phyloP scores from a whole-genome alignment of 2,329 filamentous ascomycete genomes.

The Onygenales sp. region DNA sequence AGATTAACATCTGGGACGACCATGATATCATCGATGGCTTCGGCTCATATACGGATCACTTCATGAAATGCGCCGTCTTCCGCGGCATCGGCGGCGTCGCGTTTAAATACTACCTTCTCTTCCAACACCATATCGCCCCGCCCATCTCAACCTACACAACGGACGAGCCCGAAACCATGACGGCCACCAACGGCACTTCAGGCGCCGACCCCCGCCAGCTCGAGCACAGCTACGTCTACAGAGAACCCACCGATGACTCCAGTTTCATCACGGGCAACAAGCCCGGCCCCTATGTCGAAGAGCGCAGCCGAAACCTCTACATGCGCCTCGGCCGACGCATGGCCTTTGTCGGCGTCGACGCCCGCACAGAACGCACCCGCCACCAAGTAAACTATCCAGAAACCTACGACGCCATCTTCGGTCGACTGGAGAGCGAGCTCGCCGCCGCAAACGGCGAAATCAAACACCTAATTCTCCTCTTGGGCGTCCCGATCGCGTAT shows the following conservation, averaged over 20 bases:
- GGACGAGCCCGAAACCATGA: slow-evolving; percentile 51
- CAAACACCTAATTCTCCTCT: slow-evolving; percentile 53
- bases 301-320: slow-evolving; percentile 51
- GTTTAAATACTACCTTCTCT: slow-evolving; percentile 55
- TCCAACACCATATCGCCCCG: slow-evolving; percentile 71
- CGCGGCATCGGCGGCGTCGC: slow-evolving; percentile 52
- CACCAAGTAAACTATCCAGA: slow-evolving; percentile 83
- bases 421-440: slow-evolving; percentile 45
- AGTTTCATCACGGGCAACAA: slow-evolving; percentile 71
- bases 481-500: slow-evolving; percentile 63
- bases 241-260: slow-evolving; percentile 49
- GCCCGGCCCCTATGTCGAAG: slow-evolving; percentile 59
- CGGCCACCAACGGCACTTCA: slow-evolving; percentile 39
- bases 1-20: slow-evolving; percentile 59
- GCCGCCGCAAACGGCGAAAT: slow-evolving; percentile 43
- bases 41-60: slow-evolving; percentile 56
- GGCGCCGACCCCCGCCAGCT: slow-evolving; percentile 60
- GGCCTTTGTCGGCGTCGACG: slow-evolving; percentile 51
- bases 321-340: slow-evolving; percentile 57
- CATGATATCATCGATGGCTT: slow-evolving; percentile 60
- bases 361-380: slow-evolving; percentile 66
- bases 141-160: slow-evolving; percentile 80
- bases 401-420: slow-evolving; percentile 53
- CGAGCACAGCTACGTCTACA: slow-evolving; percentile 62
- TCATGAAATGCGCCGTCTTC: slow-evolving; percentile 58